Conservation (phyloP, 1,284 basidiomycete species). For the Trichosporon faecale region DNA sequence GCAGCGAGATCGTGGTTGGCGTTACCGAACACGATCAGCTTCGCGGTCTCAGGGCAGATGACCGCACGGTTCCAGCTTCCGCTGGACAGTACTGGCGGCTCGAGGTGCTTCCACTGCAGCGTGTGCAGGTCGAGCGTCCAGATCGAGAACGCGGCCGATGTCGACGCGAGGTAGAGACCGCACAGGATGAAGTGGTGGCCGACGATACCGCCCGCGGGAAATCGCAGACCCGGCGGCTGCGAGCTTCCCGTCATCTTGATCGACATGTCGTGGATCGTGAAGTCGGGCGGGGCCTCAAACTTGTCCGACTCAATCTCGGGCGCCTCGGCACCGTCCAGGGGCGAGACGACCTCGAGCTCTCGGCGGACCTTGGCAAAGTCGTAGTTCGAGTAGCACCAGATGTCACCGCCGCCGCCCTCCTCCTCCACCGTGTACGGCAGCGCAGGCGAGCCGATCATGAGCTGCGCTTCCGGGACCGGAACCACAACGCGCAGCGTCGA, state of each 20-base stretch:
- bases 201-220: slow-evolving; percentile 85
- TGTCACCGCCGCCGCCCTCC: slow-evolving; percentile 47
- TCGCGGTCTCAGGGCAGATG: slow-evolving; percentile 71
- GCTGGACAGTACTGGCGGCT: slow-evolving; percentile 68
- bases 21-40: slow-evolving; percentile 85
- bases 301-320: slow-evolving; percentile 61
- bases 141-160: slow-evolving; percentile 69
- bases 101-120: slow-evolving; percentile 80
- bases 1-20: slow-evolving; percentile 78
- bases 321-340: slow-evolving; percentile 56
- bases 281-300: slow-evolving; percentile 54
- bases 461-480: slow-evolving; percentile 50
- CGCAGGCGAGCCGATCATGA: slow-evolving; percentile 18
- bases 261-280: slow-evolving; percentile 63
- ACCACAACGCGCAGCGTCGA: slow-evolving; percentile 64
- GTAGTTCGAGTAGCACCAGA: slow-evolving; percentile 49
- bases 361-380: slow-evolving; percentile 92
- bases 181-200: slow-evolving; percentile 83
- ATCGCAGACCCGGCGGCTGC: slow-evolving; percentile 86
- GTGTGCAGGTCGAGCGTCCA: slow-evolving; percentile 78
- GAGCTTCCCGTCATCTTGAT: slow-evolving; percentile 55
- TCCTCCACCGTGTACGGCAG: slow-evolving; percentile 38
- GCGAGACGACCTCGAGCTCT: slow-evolving; percentile 81
- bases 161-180: slow-evolving; percentile 84
- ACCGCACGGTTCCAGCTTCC: slow-evolving; percentile 88